These are phyloP conservation scores for Spergularia marina DNA, from an alignment of 148 eudicot species.

Conservation along the genomic window DNA sequence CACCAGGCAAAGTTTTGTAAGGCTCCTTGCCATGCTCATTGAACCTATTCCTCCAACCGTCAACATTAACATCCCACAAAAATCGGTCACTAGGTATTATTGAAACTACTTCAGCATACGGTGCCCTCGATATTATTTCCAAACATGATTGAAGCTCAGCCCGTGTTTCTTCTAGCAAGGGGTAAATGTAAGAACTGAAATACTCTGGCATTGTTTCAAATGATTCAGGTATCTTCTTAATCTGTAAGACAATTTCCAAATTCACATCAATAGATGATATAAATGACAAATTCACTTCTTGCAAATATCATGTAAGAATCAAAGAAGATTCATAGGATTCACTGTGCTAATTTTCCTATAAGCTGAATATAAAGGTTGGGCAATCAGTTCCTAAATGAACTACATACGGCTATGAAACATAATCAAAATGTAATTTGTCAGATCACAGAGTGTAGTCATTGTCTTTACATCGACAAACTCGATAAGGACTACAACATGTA, in stretches of 20 bases:
- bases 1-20: slow-evolving; percentile 64
- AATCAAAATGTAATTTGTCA: not conserved
- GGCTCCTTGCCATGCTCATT: slow-evolving; percentile 53
- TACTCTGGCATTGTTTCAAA: slow-evolving; percentile 45
- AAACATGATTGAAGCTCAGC: slow-evolving; percentile 52
- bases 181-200: slow-evolving; percentile 45
- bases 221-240: slow-evolving; percentile 45
- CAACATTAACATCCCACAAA: slow-evolving; percentile 40
- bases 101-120: slow-evolving; percentile 53
- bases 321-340: not conserved
- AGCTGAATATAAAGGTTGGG: too few relatives aligned
- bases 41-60: slow-evolving; percentile 52
- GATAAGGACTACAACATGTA: not conserved
- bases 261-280: too few relatives aligned
- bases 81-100: not conserved
- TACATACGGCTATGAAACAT: too few relatives aligned
- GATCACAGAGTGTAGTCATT: not conserved
- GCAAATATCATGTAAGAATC: not conserved
- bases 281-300: not conserved
- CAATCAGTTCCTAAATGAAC: too few relatives aligned
- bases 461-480: not conserved
- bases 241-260: slow-evolving; percentile 30
- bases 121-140: slow-evolving; percentile 52
- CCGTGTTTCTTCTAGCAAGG: slow-evolving; percentile 74
- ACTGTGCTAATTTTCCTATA: too few relatives aligned